phyloP scores from a whole-genome alignment of 306 rosid genomes.

The Macrotyloma uniflorum region DNA sequence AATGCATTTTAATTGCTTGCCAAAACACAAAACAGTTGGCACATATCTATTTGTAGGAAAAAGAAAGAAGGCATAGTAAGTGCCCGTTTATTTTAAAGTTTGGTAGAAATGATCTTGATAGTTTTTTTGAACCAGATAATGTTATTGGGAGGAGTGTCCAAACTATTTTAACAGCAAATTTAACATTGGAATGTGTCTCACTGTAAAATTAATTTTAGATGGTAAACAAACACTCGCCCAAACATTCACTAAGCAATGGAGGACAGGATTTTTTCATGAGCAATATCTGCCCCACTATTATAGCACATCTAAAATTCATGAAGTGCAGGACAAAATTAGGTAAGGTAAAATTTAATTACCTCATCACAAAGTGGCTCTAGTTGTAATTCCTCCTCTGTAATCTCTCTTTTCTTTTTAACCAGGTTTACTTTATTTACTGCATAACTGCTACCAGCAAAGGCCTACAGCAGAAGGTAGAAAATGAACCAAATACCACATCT shows the following conservation, averaged over 20 bases:
- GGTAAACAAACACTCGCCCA: background rate
- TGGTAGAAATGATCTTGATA: background rate
- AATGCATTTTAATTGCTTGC: background rate
- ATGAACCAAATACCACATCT: slow-evolving; percentile 24
- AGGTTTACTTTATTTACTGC: slow-evolving; percentile 11
- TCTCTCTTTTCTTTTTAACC: slow-evolving; percentile 55
- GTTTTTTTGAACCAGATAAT: background rate
- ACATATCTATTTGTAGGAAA: background rate
- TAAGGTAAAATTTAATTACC: slow-evolving; percentile 52
- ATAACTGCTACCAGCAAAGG: slow-evolving; percentile 53
- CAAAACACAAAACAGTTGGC: slow-evolving; percentile 18
- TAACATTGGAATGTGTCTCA: background rate
- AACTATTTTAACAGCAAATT: background rate
- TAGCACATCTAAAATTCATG: slow-evolving; percentile 7
- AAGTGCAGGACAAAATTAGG: slow-evolving; percentile 17
- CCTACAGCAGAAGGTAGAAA: slow-evolving; percentile 54
- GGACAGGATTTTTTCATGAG: background rate
- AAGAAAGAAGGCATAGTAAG: background rate
- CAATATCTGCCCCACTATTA: slow-evolving; percentile 15
- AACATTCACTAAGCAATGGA: background rate
- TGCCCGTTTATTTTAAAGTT: background rate
- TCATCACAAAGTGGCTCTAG: slow-evolving; percentile 86
- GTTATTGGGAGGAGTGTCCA: background rate
- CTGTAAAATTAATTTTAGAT: background rate
- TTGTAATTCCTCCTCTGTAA: slow-evolving; percentile 62